These are phyloP conservation scores for Rhizopogon salebrosus DNA, from an alignment of 768 basidiomycete species.

Conservation along the genomic window DNA sequence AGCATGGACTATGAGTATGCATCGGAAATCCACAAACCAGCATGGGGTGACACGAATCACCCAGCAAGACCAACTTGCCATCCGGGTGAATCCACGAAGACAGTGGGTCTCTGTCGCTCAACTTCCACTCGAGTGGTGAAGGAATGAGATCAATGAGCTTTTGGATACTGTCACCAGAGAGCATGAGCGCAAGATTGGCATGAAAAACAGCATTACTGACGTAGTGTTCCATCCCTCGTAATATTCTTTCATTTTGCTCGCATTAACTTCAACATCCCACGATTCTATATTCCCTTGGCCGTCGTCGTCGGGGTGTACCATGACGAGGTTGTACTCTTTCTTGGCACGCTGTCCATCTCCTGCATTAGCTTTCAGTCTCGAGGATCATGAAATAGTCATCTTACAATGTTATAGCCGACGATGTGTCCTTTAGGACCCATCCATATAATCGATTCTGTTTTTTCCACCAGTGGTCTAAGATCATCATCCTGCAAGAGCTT, in stretches of 20 bases:
- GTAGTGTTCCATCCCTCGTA: conserved; percentile 46
- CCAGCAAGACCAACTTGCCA: conserved; percentile 41
- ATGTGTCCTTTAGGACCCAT: conserved; percentile 49
- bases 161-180: conserved; percentile 28
- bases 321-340: conserved; percentile 42
- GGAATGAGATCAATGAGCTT: conserved; percentile 44
- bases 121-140: conserved; percentile 39
- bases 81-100: conserved; percentile 42
- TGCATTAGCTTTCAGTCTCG: background rate
- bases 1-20: background rate
- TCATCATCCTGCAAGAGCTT: conserved; percentile 47
- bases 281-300: conserved; percentile 30
- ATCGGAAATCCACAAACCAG: conserved; percentile 22
- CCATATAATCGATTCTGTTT: conserved; percentile 52
- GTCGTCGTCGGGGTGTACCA: conserved; percentile 36
- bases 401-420: conserved; percentile 42
- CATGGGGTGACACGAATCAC: conserved; percentile 58
- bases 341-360: conserved; percentile 23
- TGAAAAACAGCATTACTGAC: conserved; percentile 21
- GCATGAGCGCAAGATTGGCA: background rate
- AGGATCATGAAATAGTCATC: conserved; percentile 8
- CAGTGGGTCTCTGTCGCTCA: conserved; percentile 46
- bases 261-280: conserved; percentile 38
- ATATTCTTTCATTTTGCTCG: conserved; percentile 41
- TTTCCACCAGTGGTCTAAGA: conserved; percentile 44